These are phyloP conservation scores for Russula ochroleuca DNA, from an alignment of 768 basidiomycete genomes.

Conservation along the genomic window DNA sequence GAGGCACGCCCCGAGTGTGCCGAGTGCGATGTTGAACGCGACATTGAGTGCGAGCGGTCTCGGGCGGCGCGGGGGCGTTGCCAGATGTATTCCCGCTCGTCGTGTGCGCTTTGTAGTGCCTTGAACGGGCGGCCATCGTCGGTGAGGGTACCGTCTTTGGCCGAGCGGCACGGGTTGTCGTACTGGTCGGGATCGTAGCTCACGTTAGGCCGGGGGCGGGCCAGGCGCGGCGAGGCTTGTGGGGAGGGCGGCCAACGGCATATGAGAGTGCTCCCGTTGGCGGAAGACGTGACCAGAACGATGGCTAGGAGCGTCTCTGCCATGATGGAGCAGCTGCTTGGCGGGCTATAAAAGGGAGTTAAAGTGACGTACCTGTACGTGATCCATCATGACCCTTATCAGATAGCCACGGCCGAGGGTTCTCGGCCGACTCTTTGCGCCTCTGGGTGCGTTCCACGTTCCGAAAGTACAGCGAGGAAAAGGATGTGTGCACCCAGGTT, in stretches of 20 bases:
- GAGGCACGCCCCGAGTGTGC: conserved; percentile 48
- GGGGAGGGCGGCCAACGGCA: conserved; percentile 85
- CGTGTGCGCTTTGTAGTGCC: conserved; percentile 23
- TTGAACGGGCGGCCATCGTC: conserved; percentile 29
- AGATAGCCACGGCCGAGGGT: neutral
- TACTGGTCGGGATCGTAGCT: conserved; percentile 46
- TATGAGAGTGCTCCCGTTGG: conserved; percentile 72
- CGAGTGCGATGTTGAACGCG: conserved; percentile 36
- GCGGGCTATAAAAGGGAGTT: neutral
- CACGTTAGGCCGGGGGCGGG: conserved; percentile 57
- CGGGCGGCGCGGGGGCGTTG: conserved; percentile 47
- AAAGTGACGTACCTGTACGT: neutral
- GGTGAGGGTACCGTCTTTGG: conserved; percentile 38
- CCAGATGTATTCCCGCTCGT: conserved; percentile 58
- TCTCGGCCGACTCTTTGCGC: no score
- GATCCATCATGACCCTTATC: neutral
- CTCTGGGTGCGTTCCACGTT: no score
- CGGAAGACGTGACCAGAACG: conserved; percentile 78
- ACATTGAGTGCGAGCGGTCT: conserved; percentile 51
- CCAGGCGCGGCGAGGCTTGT: conserved; percentile 57
- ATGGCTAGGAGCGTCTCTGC: conserved; percentile 77
- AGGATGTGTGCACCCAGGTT: no score
- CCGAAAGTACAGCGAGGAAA: no score
- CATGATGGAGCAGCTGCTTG: conserved; percentile 38
- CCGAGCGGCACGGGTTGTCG: conserved; percentile 73